phyloP scores from a whole-genome alignment of 768 basidiomycete species.

The Vishniacozyma victoriae region DNA sequence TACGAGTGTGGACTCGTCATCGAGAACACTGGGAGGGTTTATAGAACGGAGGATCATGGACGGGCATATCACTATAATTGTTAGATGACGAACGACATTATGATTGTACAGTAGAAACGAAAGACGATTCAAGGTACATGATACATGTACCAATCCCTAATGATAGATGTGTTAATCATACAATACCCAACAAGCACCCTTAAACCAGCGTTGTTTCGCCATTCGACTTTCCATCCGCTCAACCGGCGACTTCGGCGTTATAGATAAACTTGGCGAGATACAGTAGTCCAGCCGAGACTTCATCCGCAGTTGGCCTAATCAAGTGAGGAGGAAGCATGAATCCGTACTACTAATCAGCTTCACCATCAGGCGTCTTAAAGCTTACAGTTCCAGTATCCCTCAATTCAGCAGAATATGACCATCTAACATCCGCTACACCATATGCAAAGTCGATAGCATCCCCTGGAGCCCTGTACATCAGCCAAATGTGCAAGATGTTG shows the following conservation, averaged over 20 bases:
- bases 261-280: conserved; percentile 65
- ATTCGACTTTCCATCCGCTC: background rate
- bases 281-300: conserved; percentile 60
- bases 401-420: conserved; percentile 61
- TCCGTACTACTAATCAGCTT: conserved; percentile 57
- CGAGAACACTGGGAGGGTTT: too few relatives aligned
- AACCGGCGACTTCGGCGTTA: conserved; percentile 42
- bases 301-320: conserved; percentile 75
- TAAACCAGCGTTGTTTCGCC: too few relatives aligned
- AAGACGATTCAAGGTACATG: too few relatives aligned
- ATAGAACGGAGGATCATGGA: too few relatives aligned
- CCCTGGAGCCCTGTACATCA: conserved; percentile 51
- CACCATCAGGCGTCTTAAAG: conserved; percentile 8
- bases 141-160: too few relatives aligned
- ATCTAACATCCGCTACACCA: conserved; percentile 56
- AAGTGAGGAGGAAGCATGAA: conserved; percentile 65
- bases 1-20: too few relatives aligned
- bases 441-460: conserved; percentile 67
- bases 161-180: too few relatives aligned
- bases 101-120: too few relatives aligned
- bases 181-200: too few relatives aligned
- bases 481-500: conserved; percentile 5
- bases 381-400: conserved; percentile 66
- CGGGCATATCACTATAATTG: too few relatives aligned
- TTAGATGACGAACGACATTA: too few relatives aligned